Evolutionary conservation across 257 asterid genomes (phyloP), one percentile per base, ranked within the genome.

Genomic region (Misopates orontium): DNA sequence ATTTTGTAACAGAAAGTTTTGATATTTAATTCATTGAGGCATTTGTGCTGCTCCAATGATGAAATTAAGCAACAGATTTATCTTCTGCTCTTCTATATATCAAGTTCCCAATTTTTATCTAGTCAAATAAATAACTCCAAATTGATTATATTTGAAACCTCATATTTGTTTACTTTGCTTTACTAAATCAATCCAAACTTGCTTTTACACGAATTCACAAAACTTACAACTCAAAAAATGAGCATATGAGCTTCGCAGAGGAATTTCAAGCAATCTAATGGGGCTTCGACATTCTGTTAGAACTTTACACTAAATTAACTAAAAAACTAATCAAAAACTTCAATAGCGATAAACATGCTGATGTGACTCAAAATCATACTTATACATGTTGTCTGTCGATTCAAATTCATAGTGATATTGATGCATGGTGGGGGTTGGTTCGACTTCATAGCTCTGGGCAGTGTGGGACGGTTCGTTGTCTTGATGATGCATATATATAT

Each of bases 401-500:
- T 83, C 83, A 56, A 66, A 45, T 56, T 75, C 87, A n/a, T 83
- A 71, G 32, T 75, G 83, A 47, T 75, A 78, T 17, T 77, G 84
- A 54, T 75, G 77, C 14, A 63, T 50, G 24, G 77, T 57, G 5
- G 72, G 80, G 36, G 85, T 73, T 12, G 73, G 73, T 44, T 73
- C 85, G 19, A 74, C 69, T 71, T 92, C 89, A 19, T 82, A 78
- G 82, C 71, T 87, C 61, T 83, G 77, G 60, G 82, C 75, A 0
- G 67, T 63, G 1, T 71, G 75, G 19, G 83, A 13, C 5, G 85
- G 75, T 78, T 79, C 80, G 1, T 76, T 79, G 58, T 85, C 81
- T 1, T 50, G 72, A 52, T 66, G 50, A 23, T 55, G 36, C 36
- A n/a, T n/a, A n/a, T n/a, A n/a, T n/a, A n/a, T n/a, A n/a, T n/a